phyloP scores from a whole-genome alignment of 140 eudicot species.

The Flaveria floridana region DNA sequence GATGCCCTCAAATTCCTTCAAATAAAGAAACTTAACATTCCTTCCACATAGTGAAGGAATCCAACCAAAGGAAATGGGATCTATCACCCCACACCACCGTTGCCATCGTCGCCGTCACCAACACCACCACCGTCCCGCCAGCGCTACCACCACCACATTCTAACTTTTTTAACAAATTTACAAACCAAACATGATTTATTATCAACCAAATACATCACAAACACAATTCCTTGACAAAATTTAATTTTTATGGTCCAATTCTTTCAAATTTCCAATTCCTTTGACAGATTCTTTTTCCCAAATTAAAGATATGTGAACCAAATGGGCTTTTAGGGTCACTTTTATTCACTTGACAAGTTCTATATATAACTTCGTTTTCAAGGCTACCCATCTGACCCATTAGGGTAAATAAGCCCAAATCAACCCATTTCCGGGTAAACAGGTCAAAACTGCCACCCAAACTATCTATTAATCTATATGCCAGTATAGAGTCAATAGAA shows the following conservation, averaged over 20 bases:
- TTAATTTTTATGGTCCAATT: not conserved
- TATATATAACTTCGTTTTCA: not conserved
- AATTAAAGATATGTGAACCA: not conserved
- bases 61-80: not conserved
- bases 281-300: not conserved
- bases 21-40: not conserved
- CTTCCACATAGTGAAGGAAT: not conserved
- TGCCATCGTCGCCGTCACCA: not conserved
- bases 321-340: not conserved
- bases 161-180: not conserved
- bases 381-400: not conserved
- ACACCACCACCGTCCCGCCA: not conserved
- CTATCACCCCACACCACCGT: not conserved
- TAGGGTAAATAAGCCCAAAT: not conserved
- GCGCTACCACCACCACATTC: not conserved
- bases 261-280: not conserved
- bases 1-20: not conserved
- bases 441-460: conserved; percentile 5
- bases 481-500: not conserved
- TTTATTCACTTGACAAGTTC: not conserved
- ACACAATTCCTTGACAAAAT: not conserved
- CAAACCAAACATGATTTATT: not conserved
- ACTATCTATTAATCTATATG: conserved; percentile 17
- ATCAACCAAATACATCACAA: not conserved
- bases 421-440: not conserved